Base-by-base conservation (phyloP, 441 rosid genomes). In the Corymbia calophylla region DNA sequence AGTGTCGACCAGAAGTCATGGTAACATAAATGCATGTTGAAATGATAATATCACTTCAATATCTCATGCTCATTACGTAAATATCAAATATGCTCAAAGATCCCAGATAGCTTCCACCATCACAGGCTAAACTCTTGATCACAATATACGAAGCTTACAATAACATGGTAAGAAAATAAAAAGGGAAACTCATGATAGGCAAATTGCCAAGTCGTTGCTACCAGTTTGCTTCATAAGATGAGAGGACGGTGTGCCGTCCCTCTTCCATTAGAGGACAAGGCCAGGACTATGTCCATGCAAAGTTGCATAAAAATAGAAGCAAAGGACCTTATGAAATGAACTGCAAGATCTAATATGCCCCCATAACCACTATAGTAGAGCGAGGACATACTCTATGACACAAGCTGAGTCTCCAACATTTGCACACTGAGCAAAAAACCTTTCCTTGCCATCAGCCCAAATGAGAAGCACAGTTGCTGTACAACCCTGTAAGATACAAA, bases 341-440 rank as follows among this genome's bases (percentile, higher is more conserved):
- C 32, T 53, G 29, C 18, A 49, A 32, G 31, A 47, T 47, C 32
- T 64, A 21, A 88, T 62, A 29, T 62, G 68, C 68, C 68, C 68
- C 68, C 31, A 62, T 17, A 77, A 77, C n/a, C n/a, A 47, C n/a
- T 44, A 44, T 23, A 39, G n/a, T 7, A 92, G 88, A 89, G 88
- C 27, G 87, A 62, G 53, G 87, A 91, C 99, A 39, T 97, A 97
- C 99, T 94, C 93, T 88, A 97, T 91, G 84, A 96, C 90, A 91
- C 99, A 98, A 86, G 97, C 98, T 85, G 99, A 97, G 92, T 97
- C 99, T 88, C 99, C 99, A 88, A 97, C 93, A 90, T 98, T 98
- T 64, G 99, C 99, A 93, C 99, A 98, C 86, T 97, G 99, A 53
- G 93, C 97, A 92, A 94, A 95, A 91, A 97, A 92, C 82, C 91